Percentiles rank a stretch among this genome's conserved stretches.
Evolutionary conservation across 2,329 filamentous ascomycete species (phyloP).

Genomic region (Fusarium chuoi): DNA sequence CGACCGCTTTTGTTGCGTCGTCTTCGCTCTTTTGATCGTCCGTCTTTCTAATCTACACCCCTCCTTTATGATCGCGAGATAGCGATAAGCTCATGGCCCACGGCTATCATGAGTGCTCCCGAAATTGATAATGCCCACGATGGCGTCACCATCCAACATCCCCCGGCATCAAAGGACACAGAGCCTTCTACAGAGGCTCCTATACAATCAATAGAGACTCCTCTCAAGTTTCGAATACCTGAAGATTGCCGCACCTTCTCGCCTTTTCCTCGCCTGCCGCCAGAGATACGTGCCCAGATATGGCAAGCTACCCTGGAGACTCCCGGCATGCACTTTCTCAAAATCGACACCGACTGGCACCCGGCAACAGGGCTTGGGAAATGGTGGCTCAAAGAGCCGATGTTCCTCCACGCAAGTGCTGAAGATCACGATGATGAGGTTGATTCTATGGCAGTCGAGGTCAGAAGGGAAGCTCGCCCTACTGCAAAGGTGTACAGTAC

Average conservation of each 20-base stretch:
- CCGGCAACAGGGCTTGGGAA: conserved; percentile 21
- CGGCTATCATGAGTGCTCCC: conserved; percentile 32
- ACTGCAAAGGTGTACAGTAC: conserved; percentile 25
- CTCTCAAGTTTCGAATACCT: conserved; percentile 48
- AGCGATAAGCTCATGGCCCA: conserved; percentile 36
- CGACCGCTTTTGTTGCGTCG: not conserved
- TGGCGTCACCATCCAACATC: not conserved
- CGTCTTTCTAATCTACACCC: not conserved
- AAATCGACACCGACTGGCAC: conserved; percentile 38
- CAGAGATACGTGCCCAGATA: conserved; percentile 50
- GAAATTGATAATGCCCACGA: conserved; percentile 8
- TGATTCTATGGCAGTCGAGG: conserved; percentile 40
- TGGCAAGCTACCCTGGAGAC: conserved; percentile 47
- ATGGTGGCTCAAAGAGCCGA: conserved; percentile 37
- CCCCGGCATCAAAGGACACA: not conserved
- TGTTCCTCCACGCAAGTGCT: not conserved
- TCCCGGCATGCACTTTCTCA: conserved; percentile 52
- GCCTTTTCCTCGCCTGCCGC: conserved; percentile 48
- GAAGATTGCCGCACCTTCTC: conserved; percentile 46
- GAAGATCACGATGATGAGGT: conserved; percentile 27
- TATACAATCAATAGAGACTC: not conserved
- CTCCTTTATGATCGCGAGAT: conserved; percentile 32
- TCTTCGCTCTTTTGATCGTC: not conserved
- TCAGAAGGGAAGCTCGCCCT: conserved; percentile 38
- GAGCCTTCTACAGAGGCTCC: not conserved